phyloP scores from a whole-genome alignment of 768 basidiomycete species.

The Coprinopsis strossmayeri region DNA sequence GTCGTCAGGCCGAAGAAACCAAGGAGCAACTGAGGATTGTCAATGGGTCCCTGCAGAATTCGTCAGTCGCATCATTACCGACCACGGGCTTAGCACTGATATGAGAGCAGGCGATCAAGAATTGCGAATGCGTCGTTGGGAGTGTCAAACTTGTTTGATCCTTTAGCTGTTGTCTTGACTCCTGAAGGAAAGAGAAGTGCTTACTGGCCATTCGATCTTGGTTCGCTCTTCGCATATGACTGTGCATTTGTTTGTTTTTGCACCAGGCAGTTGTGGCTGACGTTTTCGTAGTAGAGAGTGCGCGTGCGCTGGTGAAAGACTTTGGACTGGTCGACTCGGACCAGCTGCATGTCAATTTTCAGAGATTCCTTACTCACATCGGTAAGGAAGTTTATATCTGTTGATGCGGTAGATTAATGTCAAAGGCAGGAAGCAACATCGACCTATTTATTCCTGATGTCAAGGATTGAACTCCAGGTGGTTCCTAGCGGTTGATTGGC shows the following conservation, averaged over 20 bases:
- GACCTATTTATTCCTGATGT: constrained; percentile 5
- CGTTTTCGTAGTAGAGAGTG: constrained; percentile 29
- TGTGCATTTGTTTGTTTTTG: constrained; percentile 22
- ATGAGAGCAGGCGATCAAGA: constrained; percentile 36
- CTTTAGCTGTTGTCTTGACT: constrained; percentile 39
- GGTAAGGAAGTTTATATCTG: constrained; percentile 26
- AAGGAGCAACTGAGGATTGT: constrained; percentile 37
- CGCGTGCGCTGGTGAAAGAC: constrained; percentile 38
- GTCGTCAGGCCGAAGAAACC: constrained; percentile 37
- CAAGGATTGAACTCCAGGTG: neutral
- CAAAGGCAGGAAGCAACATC: constrained; percentile 13
- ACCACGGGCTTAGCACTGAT: neutral
- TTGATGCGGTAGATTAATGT: neutral
- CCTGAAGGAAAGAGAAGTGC: constrained; percentile 40
- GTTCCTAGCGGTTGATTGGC: neutral
- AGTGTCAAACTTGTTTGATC: constrained; percentile 34
- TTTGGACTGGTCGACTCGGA: constrained; percentile 41
- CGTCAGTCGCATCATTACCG: constrained; percentile 30
- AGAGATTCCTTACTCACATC: constrained; percentile 50
- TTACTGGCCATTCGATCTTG: constrained; percentile 43
- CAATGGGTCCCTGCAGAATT: constrained; percentile 41
- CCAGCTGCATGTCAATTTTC: constrained; percentile 38
- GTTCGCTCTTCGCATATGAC: constrained; percentile 46
- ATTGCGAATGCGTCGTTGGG: constrained; percentile 39
- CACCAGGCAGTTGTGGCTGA: neutral